Percentiles rank a stretch among this genome's conserved stretches.
phyloP scores from a whole-genome alignment of 2,329 filamentous ascomycete species.

The Leptographium procerum region DNA sequence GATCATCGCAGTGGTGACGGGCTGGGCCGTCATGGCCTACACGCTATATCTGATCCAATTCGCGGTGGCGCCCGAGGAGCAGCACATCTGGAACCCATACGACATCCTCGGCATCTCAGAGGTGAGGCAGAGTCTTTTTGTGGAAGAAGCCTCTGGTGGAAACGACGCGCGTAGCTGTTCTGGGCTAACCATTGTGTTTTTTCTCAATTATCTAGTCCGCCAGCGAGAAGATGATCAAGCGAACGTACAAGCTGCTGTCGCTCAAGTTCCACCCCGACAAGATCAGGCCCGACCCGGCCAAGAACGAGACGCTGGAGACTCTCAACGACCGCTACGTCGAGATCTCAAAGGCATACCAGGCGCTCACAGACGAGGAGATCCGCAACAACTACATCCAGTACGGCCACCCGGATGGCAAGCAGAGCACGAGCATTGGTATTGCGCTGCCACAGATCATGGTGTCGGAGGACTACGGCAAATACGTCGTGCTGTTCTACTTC shows the following conservation, averaged over 20 bases:
- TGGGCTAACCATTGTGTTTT: background rate
- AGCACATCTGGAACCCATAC: slow-evolving; percentile 93
- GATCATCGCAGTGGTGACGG: slow-evolving; percentile 59
- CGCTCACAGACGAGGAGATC: slow-evolving; percentile 91
- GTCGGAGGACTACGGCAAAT: slow-evolving; percentile 89
- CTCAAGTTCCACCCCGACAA: slow-evolving; percentile 91
- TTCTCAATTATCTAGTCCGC: slow-evolving; percentile 44
- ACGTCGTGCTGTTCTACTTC: slow-evolving; percentile 83
- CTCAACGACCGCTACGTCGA: slow-evolving; percentile 88
- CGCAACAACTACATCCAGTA: slow-evolving; percentile 95
- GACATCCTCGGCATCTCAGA: slow-evolving; percentile 81
- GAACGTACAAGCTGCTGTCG: slow-evolving; percentile 76
- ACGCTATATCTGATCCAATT: slow-evolving; percentile 87
- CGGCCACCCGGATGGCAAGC: slow-evolving; percentile 94
- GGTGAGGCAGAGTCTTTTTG: slow-evolving; percentile 33
- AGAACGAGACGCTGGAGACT: slow-evolving; percentile 78
- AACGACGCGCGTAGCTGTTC: too few species aligned
- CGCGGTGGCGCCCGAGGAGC: slow-evolving; percentile 51
- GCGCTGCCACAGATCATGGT: slow-evolving; percentile 88
- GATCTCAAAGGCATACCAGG: slow-evolving; percentile 95
- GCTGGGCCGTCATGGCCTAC: slow-evolving; percentile 74
- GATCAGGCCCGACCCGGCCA: slow-evolving; percentile 65
- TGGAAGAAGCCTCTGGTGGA: too few species aligned
- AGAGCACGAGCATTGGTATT: slow-evolving; percentile 96
- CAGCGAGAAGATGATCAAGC: slow-evolving; percentile 84